phyloP scores from a whole-genome alignment of 768 basidiomycete genomes.

The Boletus coccyginus region DNA sequence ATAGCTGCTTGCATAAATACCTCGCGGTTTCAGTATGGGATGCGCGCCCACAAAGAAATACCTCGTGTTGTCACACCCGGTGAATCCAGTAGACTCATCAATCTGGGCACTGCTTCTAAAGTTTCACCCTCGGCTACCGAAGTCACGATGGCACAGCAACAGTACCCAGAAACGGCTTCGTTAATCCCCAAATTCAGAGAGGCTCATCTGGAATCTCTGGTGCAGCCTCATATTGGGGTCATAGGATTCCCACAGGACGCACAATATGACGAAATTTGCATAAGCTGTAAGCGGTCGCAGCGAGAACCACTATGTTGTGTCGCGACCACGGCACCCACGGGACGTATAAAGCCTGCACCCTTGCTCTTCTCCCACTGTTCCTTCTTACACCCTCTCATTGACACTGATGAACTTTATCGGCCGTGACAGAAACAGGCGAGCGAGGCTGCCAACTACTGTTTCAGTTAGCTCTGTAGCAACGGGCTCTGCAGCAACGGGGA shows the following conservation, averaged over 20 bases:
- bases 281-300: background rate
- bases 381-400: background rate
- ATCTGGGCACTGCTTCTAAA: background rate
- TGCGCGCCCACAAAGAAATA: constrained; percentile 8
- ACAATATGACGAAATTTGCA: background rate
- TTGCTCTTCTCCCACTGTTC: background rate
- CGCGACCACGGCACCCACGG: background rate
- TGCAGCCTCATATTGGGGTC: background rate
- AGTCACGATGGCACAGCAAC: background rate
- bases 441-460: background rate
- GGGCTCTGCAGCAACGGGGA: background rate
- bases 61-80: background rate
- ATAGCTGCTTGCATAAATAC: no score
- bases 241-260: constrained; percentile 3
- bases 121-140: no score
- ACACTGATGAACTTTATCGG: constrained; percentile 3
- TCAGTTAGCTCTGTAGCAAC: background rate
- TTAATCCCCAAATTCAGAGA: background rate
- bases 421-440: background rate
- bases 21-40: background rate
- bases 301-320: background rate
- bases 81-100: background rate
- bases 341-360: constrained; percentile 9
- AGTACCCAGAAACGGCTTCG: background rate
- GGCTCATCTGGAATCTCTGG: background rate